A percentile compares a stretch with the other conserved stretches of the same genome.
phyloP scores from a whole-genome alignment of 1,139 yeast species.

The Suhomyces panamericanus region DNA sequence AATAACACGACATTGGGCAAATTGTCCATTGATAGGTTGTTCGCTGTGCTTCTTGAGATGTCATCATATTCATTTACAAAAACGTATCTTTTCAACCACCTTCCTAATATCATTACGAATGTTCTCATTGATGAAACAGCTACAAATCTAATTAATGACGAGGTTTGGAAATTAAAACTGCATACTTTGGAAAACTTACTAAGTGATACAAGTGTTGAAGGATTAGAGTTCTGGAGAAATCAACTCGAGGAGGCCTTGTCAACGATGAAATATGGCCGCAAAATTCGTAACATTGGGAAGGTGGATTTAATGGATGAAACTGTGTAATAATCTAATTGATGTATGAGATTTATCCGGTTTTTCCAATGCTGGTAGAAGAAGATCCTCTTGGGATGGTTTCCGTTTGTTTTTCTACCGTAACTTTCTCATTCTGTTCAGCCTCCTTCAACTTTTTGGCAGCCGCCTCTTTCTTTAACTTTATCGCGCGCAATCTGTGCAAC shows the following conservation, averaged over 20 bases:
- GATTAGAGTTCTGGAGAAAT: conserved; percentile 29
- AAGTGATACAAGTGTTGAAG: conserved; percentile 16
- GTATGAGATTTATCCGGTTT: too few relatives aligned
- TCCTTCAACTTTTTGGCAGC: conserved; percentile 1
- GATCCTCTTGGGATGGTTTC: too few relatives aligned
- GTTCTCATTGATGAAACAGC: conserved; percentile 12
- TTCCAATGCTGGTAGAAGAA: too few relatives aligned
- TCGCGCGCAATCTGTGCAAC: neutral
- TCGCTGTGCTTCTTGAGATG: conserved; percentile 24
- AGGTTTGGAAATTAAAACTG: conserved; percentile 30
- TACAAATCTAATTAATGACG: conserved; percentile 21
- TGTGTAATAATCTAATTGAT: conserved; percentile 1
- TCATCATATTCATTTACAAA: conserved; percentile 30
- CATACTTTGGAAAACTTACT: conserved; percentile 29
- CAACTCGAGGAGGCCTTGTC: conserved; percentile 23
- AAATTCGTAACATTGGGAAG: conserved; percentile 21
- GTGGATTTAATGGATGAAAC: conserved; percentile 34
- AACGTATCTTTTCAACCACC: conserved; percentile 25
- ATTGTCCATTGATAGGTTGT: conserved; percentile 31
- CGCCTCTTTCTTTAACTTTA: conserved; percentile 2
- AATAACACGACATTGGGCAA: conserved; percentile 20
- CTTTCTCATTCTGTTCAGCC: neutral
- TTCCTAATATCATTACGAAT: conserved; percentile 28
- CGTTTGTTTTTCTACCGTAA: too few relatives aligned
- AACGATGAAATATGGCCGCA: conserved; percentile 35